Conservation (phyloP, 1,284 basidiomycete species). For the Ceratobasidium sp. region DNA sequence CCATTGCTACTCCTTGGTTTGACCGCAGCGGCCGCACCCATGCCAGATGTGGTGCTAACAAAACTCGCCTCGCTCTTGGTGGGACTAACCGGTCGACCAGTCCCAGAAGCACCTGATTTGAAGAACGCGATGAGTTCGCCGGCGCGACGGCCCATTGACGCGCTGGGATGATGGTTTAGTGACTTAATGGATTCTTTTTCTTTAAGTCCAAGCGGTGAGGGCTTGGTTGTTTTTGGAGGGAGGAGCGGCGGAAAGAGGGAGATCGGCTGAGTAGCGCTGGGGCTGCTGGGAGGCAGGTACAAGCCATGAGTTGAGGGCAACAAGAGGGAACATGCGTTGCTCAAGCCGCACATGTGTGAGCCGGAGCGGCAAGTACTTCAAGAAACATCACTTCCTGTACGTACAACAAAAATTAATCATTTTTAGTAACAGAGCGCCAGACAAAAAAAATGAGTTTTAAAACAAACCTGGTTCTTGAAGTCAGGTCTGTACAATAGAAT, state of each 20-base stretch:
- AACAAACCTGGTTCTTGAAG: background rate
- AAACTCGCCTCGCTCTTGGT: conserved; percentile 27
- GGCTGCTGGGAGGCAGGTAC: conserved; percentile 11
- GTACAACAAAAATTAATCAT: background rate
- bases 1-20: background rate
- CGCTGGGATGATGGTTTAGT: conserved; percentile 21
- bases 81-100: background rate
- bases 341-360: conserved; percentile 24
- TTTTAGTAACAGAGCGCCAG: background rate
- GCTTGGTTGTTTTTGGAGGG: background rate
- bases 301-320: conserved; percentile 28
- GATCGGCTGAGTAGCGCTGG: background rate
- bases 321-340: conserved; percentile 18
- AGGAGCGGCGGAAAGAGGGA: background rate
- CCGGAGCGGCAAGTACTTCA: conserved; percentile 17
- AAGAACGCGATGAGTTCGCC: conserved; percentile 79
- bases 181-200: conserved; percentile 21
- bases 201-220: background rate
- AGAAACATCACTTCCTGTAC: conserved; percentile 25
- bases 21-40: background rate
- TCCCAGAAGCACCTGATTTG: conserved; percentile 62
- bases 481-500: no score
- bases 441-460: background rate
- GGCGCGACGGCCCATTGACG: conserved; percentile 62
- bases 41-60: conserved; percentile 11